A percentile compares a stretch with the other conserved stretches of the same genome.
Evolutionary conservation across 1,284 basidiomycete genomes (phyloP).

Genomic region (Trametes hirsuta): DNA sequence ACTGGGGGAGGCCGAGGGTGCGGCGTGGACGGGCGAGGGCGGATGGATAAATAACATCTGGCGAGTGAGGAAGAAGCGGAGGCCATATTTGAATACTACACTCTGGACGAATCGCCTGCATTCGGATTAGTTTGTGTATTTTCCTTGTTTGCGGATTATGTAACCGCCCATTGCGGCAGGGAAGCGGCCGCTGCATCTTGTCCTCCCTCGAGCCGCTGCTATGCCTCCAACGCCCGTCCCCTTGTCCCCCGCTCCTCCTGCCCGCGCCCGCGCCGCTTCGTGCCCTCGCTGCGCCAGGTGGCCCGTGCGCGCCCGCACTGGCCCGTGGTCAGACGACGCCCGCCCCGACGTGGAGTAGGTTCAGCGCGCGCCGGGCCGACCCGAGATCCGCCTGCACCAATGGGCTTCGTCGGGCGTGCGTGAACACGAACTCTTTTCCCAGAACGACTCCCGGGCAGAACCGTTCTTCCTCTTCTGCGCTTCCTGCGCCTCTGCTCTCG

Average conservation of each 20-base stretch:
- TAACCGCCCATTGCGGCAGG: conserved; percentile 26
- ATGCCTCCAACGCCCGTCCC: conserved; percentile 7
- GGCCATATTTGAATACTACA: conserved; percentile 27
- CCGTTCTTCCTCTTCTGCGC: conserved; percentile 8
- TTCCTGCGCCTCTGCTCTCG: conserved; percentile 4
- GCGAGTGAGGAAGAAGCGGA: conserved; percentile 26
- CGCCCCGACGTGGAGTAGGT: conserved; percentile 13
- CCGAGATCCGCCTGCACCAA: conserved; percentile 22
- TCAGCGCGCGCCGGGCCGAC: conserved; percentile 22
- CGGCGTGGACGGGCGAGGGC: conserved; percentile 10
- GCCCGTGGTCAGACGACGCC: too few species aligned
- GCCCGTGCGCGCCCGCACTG: neutral
- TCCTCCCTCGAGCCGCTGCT: conserved; percentile 16
- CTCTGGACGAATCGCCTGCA: conserved; percentile 19
- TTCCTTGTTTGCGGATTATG: conserved; percentile 22
- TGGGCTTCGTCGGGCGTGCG: conserved; percentile 10
- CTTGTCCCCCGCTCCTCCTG: neutral
- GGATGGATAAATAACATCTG: conserved; percentile 29
- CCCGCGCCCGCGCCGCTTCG: too few species aligned
- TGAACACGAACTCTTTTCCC: conserved; percentile 16
- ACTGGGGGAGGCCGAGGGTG: conserved; percentile 21
- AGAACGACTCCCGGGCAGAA: conserved; percentile 11
- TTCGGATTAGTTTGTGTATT: conserved; percentile 24
- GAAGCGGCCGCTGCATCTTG: conserved; percentile 14
- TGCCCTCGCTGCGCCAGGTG: neutral